Percentiles rank a stretch among this genome's conserved stretches.
phyloP scores from a whole-genome alignment of 2,329 filamentous ascomycete genomes.

The Diplodia corticola region DNA sequence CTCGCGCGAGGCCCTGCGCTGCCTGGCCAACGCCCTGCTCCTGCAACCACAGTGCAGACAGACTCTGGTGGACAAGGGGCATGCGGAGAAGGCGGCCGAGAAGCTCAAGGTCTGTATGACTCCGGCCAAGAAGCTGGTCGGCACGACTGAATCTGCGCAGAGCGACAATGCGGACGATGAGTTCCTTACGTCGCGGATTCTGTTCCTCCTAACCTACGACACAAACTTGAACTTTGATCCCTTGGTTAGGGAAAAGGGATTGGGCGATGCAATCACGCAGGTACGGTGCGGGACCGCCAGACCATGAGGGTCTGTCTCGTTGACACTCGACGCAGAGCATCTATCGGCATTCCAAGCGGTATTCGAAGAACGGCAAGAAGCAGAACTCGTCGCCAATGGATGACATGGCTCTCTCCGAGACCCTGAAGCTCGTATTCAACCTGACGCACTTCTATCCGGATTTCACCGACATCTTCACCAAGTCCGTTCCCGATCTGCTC shows the following conservation, averaged over 20 bases:
- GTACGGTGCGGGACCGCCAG: slow-evolving; percentile 23
- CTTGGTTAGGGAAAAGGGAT: slow-evolving; percentile 64
- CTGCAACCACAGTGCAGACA: slow-evolving; percentile 69
- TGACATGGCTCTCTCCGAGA: slow-evolving; percentile 79
- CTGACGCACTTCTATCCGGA: slow-evolving; percentile 73
- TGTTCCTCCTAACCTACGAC: slow-evolving; percentile 79
- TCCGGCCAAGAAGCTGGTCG: slow-evolving; percentile 18
- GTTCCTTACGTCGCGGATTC: slow-evolving; percentile 75
- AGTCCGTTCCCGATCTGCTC: slow-evolving; percentile 68
- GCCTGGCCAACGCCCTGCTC: slow-evolving; percentile 81
- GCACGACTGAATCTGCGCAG: slow-evolving; percentile 35
- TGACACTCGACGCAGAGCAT: slow-evolving; percentile 55
- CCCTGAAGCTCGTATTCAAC: slow-evolving; percentile 86
- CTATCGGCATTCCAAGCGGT: slow-evolving; percentile 59
- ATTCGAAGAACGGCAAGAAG: slow-evolving; percentile 41
- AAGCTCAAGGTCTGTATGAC: slow-evolving; percentile 58
- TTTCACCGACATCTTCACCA: slow-evolving; percentile 62
- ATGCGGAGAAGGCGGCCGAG: slow-evolving; percentile 66
- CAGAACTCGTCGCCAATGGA: slow-evolving; percentile 59
- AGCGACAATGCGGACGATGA: slow-evolving; percentile 78
- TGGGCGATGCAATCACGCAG: slow-evolving; percentile 68
- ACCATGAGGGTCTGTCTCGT: background rate
- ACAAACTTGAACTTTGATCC: slow-evolving; percentile 66
- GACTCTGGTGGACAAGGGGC: slow-evolving; percentile 69
- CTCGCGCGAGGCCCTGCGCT: slow-evolving; percentile 74